Base-by-base conservation (phyloP, 2,329 filamentous ascomycete genomes). In the Talaromyces sp. region DNA sequence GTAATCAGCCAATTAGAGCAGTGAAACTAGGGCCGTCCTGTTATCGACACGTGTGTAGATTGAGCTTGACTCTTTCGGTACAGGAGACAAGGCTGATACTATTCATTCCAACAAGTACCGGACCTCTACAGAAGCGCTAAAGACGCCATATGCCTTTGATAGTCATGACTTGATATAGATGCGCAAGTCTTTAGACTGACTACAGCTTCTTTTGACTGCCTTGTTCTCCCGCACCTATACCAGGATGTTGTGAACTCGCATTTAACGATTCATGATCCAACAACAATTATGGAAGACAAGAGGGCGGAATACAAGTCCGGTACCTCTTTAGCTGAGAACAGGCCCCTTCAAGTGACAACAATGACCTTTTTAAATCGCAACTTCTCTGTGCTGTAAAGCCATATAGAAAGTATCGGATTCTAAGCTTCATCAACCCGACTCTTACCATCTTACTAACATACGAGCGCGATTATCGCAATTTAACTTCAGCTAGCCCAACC, bases 401-500 rank as follows among this genome's bases (percentile, higher is more conserved):
- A 44, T 39, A 16, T 25, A 44, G 14, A 18, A 25, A 31, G n/a
- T 33, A 25, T 28, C 12, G 3, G 4, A 16, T 39, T 31, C 39
- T 42, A 40, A 31, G 35, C 42, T 31, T 7, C 2, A 28, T 14
- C 23, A 28, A 48, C 14, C 16, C 44, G 16, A 28, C 44, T 23
- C 44, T 48, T 16, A 48, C 23, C 5, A 48, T 48, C 23, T 48
- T 16, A 48, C 12, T 6, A 48, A 48, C 44, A 6, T 48, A 48
- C n/a, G 44, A 48, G 21, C 23, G 44, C 23, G 18, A 44, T 44
- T 23, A 14, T 44, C 18, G 42, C 35, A 58, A 31, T 40, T 42
- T 58, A 58, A 58, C 55, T 44, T 58, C 37, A 44, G 55, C 39
- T 58, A 58, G 44, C 23, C 44, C 23, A 48, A 48, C 44, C 44